A percentile compares a stretch with the other conserved stretches of the same genome.
Conservation (phyloP, 495 filamentous ascomycete genomes). For the Podospora pseudoanserina region DNA sequence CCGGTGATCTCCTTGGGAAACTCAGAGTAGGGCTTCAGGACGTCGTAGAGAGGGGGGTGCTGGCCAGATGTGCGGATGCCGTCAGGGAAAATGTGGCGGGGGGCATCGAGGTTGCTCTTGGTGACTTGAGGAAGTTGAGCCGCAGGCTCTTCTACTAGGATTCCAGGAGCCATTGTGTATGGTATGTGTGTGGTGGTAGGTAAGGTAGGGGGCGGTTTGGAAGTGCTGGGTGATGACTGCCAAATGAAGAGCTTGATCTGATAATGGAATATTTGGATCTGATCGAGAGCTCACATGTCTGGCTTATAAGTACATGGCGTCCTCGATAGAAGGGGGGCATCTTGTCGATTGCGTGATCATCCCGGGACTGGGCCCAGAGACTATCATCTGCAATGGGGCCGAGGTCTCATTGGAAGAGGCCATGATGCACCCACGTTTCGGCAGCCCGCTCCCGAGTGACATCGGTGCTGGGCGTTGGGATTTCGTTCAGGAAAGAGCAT, state of each 20-base stretch:
- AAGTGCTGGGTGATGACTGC: background rate
- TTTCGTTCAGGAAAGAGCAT: background rate
- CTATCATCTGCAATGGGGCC: background rate
- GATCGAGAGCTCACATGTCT: background rate
- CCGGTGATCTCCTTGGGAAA: constrained; percentile 75
- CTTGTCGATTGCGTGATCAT: constrained; percentile 4
- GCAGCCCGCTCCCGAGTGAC: background rate
- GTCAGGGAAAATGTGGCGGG: constrained; percentile 42
- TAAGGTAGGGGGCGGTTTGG: background rate
- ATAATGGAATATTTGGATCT: background rate
- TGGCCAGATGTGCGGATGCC: constrained; percentile 71
- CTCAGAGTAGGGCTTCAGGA: constrained; percentile 61
- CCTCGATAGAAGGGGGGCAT: background rate
- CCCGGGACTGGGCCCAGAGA: background rate
- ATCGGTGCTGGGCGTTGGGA: background rate
- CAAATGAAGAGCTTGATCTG: constrained; percentile 1
- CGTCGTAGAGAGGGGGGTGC: constrained; percentile 66
- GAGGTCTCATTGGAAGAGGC: background rate
- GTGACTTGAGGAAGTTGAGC: background rate
- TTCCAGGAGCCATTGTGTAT: constrained; percentile 33
- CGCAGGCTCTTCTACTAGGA: constrained; percentile 29
- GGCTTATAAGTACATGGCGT: background rate
- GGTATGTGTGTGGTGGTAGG: background rate
- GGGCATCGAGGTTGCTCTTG: constrained; percentile 26
- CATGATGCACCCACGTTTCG: background rate